Conservation (phyloP, 257 asterid genomes). For the Capsicum baccatum region DNA sequence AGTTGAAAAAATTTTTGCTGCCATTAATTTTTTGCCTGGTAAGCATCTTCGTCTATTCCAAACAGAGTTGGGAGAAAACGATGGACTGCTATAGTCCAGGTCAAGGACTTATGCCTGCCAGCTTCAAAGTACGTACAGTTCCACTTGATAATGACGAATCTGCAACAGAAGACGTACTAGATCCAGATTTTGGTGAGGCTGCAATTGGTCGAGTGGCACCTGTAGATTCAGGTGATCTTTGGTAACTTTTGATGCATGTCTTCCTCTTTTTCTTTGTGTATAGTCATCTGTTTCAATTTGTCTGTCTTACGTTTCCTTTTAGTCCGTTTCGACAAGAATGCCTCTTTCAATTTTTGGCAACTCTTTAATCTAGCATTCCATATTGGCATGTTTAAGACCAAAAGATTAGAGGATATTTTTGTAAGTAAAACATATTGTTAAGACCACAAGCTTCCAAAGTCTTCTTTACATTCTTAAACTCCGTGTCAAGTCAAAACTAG, state of each 20-base stretch:
- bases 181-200: slow-evolving; percentile 95
- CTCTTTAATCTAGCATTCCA: too few species aligned
- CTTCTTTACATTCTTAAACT: too few species aligned
- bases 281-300: too few species aligned
- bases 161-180: slow-evolving; percentile 88
- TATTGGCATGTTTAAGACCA: too few species aligned
- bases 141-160: slow-evolving; percentile 79
- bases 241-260: slow-evolving; percentile 1
- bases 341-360: too few species aligned
- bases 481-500: too few species aligned
- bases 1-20: neutral
- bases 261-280: neutral
- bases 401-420: too few species aligned
- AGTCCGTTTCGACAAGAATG: too few species aligned
- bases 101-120: slow-evolving; percentile 94
- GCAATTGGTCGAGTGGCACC: slow-evolving; percentile 97
- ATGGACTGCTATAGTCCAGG: slow-evolving; percentile 97
- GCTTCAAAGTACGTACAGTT: slow-evolving; percentile 86
- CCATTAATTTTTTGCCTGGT: neutral
- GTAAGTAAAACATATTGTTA: too few species aligned
- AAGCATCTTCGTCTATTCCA: slow-evolving; percentile 30
- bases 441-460: too few species aligned
- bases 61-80: slow-evolving; percentile 93
- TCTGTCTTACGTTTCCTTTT: too few species aligned
- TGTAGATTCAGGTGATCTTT: slow-evolving; percentile 73